These are phyloP conservation scores for Cicer pinnatifidum DNA, from an alignment of 306 rosid genomes.

Conservation along the genomic window DNA sequence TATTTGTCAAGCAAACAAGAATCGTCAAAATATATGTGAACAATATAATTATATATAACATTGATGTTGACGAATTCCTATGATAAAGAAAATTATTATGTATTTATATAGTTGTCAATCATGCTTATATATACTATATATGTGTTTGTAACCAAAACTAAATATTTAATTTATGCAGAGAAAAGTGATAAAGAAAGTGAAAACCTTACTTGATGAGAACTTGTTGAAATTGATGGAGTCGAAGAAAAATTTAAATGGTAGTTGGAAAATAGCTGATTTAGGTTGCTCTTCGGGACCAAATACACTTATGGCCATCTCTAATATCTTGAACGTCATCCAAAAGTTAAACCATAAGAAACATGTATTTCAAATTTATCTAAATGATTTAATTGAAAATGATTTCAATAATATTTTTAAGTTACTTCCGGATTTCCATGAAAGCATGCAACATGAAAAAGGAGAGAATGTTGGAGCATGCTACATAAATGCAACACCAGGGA, in stretches of 20 bases:
- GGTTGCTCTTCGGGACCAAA: slow-evolving; percentile 23
- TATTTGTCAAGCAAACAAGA: too few species aligned
- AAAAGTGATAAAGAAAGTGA: neutral
- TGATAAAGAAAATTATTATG: too few species aligned
- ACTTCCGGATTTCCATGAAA: slow-evolving; percentile 39
- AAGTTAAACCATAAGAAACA: neutral
- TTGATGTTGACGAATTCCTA: too few species aligned
- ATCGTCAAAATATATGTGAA: neutral
- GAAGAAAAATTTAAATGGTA: neutral
- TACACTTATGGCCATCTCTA: neutral
- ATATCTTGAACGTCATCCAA: neutral
- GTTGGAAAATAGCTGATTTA: slow-evolving; percentile 10
- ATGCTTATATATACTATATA: neutral
- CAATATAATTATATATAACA: too few species aligned
- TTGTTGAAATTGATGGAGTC: neutral
- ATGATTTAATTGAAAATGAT: slow-evolving; percentile 22
- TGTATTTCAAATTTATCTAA: neutral
- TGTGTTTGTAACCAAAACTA: neutral
- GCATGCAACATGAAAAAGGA: neutral
- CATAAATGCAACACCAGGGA: slow-evolving; percentile 56
- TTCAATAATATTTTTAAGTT: slow-evolving; percentile 8
- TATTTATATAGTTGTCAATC: too few species aligned
- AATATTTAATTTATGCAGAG: neutral
- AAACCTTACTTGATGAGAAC: slow-evolving; percentile 6
- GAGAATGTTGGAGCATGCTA: slow-evolving; percentile 44